phyloP scores from a whole-genome alignment of 2,329 filamentous ascomycete species.

The Ceratocystis lukuohia region DNA sequence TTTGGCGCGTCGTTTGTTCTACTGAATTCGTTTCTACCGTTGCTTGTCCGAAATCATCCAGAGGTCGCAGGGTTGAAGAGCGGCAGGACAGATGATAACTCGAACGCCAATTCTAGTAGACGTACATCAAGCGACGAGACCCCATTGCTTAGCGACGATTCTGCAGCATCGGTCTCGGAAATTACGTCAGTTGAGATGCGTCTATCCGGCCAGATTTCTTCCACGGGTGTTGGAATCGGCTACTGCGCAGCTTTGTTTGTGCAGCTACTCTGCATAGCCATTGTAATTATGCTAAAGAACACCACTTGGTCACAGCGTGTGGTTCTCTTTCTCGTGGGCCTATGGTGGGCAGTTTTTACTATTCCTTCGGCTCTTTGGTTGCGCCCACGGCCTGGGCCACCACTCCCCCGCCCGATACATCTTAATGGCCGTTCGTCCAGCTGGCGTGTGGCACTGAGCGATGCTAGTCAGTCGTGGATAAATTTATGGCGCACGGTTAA shows the following conservation, averaged over 20 bases:
- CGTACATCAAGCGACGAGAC: neutral
- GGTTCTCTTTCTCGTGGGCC: constrained; percentile 72
- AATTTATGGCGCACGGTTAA: constrained; percentile 69
- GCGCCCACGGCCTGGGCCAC: constrained; percentile 75
- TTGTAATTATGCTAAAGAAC: constrained; percentile 60
- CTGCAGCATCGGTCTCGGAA: neutral
- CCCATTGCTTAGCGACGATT: neutral
- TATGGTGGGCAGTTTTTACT: constrained; percentile 89
- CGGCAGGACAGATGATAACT: constrained; percentile 20
- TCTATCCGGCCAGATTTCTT: constrained; percentile 81
- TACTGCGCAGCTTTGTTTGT: constrained; percentile 78
- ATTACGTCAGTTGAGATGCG: constrained; percentile 46
- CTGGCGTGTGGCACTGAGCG: constrained; percentile 34
- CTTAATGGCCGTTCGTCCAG: constrained; percentile 26
- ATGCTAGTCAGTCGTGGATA: constrained; percentile 73
- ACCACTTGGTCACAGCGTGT: constrained; percentile 76
- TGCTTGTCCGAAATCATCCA: constrained; percentile 79
- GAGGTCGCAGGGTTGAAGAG: constrained; percentile 22
- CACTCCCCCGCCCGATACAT: constrained; percentile 36
- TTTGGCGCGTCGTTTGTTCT: constrained; percentile 93
- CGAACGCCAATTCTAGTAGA: constrained; percentile 25
- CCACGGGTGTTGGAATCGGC: constrained; percentile 83
- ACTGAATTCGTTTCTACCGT: constrained; percentile 83
- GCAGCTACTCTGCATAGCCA: constrained; percentile 65
- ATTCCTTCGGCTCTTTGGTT: constrained; percentile 81